Percentiles rank a stretch among this genome's conserved stretches.
Conservation (phyloP, 768 basidiomycete genomes). For the Naganishia antarctica region DNA sequence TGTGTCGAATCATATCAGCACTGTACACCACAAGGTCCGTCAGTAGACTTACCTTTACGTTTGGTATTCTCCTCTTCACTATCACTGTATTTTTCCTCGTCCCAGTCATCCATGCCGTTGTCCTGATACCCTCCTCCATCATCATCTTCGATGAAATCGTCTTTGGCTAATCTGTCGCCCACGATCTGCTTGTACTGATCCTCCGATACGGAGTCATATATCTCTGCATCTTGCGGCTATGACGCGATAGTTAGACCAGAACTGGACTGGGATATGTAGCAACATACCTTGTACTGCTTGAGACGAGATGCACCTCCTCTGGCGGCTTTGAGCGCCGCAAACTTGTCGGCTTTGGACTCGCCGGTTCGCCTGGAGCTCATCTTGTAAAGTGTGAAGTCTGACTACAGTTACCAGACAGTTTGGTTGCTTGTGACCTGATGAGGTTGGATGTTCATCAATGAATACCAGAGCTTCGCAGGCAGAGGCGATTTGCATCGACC, state of each 20-base stretch:
- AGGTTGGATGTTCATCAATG: too few relatives aligned
- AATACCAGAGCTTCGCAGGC: too few relatives aligned
- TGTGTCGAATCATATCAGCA: neutral
- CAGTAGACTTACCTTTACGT: neutral
- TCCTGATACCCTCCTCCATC: constrained; percentile 86
- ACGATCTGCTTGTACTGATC: constrained; percentile 85
- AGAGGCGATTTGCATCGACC: too few relatives aligned
- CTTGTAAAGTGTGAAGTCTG: neutral
- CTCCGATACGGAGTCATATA: constrained; percentile 88
- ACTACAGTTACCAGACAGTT: too few relatives aligned
- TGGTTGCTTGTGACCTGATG: too few relatives aligned
- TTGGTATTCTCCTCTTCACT: constrained; percentile 50
- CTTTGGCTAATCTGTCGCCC: constrained; percentile 68
- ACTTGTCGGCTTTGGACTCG: constrained; percentile 33
- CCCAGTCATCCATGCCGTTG: constrained; percentile 95
- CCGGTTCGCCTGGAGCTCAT: constrained; percentile 22
- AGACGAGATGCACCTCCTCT: constrained; percentile 47
- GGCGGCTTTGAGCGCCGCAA: constrained; percentile 50
- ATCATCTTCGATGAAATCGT: constrained; percentile 96
- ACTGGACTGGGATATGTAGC: neutral
- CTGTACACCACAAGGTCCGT: neutral
- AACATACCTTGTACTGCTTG: constrained; percentile 48
- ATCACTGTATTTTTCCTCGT: constrained; percentile 58
- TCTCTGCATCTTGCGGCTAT: constrained; percentile 58
- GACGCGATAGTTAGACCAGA: neutral